These are phyloP conservation scores for Colletotrichum orbiculare DNA, from an alignment of 2,329 filamentous ascomycete genomes.

Conservation along the genomic window DNA sequence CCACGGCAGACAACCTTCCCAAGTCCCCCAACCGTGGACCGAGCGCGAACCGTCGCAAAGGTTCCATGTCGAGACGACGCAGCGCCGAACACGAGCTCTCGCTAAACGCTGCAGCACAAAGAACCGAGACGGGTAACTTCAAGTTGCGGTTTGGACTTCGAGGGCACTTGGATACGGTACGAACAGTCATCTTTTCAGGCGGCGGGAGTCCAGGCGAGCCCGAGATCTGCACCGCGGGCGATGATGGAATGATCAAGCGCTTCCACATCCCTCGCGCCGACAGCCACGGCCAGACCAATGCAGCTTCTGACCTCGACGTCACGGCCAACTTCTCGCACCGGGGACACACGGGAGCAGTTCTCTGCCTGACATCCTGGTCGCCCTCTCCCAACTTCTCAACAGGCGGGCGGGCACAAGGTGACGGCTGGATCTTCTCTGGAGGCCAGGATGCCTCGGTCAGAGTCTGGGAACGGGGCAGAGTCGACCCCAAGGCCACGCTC, in stretches of 20 bases:
- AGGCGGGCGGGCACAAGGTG: constrained; percentile 86
- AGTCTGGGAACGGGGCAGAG: constrained; percentile 93
- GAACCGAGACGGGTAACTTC: constrained; percentile 80
- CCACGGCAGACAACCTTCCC: constrained; percentile 80
- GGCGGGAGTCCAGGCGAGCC: constrained; percentile 95
- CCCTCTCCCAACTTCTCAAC: constrained; percentile 90
- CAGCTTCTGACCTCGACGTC: constrained; percentile 86
- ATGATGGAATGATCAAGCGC: constrained; percentile 95
- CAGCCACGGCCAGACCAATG: constrained; percentile 56
- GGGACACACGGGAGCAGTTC: constrained; percentile 90
- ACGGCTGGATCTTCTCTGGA: constrained; percentile 98
- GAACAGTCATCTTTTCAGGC: constrained; percentile 95
- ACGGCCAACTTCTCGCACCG: constrained; percentile 94
- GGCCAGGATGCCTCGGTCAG: constrained; percentile 93
- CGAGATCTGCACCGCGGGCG: constrained; percentile 94
- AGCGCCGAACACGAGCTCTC: constrained; percentile 75
- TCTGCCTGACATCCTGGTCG: constrained; percentile 87
- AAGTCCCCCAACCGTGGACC: constrained; percentile 82
- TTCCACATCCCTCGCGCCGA: constrained; percentile 94
- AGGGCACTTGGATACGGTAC: constrained; percentile 92
- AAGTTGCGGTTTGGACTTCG: constrained; percentile 92
- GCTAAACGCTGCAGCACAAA: constrained; percentile 61
- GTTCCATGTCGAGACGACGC: constrained; percentile 78
- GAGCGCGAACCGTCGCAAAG: constrained; percentile 81
- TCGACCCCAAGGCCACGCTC: constrained; percentile 94